Evolutionary conservation across 768 basidiomycete species (phyloP).

Genomic region (Mycena latifolia): DNA sequence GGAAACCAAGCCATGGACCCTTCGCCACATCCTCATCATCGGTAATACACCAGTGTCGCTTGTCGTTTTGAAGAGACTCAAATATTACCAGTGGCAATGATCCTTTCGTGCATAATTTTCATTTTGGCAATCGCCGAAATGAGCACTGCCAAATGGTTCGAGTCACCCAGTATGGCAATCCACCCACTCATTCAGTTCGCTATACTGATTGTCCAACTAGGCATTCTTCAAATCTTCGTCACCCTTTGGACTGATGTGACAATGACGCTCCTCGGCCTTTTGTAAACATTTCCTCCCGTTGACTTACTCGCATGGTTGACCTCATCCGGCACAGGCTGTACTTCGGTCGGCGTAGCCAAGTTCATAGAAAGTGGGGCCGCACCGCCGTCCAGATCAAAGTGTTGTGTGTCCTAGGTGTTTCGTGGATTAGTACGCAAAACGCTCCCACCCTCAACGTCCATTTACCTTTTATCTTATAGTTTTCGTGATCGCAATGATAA

Average conservation of each 20-base stretch:
- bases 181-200: neutral
- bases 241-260: conserved; percentile 21
- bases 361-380: conserved; percentile 8
- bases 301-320: neutral
- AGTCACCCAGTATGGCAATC: neutral
- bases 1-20: neutral
- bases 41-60: neutral
- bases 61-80: neutral
- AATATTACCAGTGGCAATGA: conserved; percentile 3
- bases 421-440: conserved; percentile 25
- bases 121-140: conserved; percentile 1
- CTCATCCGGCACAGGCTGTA: neutral
- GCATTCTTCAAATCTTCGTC: neutral
- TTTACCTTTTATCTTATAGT: neutral
- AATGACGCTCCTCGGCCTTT: neutral
- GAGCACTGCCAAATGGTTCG: neutral
- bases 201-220: neutral
- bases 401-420: conserved; percentile 11
- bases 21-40: neutral
- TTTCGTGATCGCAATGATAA: conserved; percentile 10
- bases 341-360: conserved; percentile 5
- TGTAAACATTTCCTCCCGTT: conserved; percentile 2
- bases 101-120: neutral
- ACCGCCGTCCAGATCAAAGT: conserved; percentile 19
- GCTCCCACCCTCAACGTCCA: neutral